Percentiles rank a stretch among this genome's conserved stretches.
phyloP scores from a whole-genome alignment of 2,329 filamentous ascomycete species.

The Blastomyces gilchristii region DNA sequence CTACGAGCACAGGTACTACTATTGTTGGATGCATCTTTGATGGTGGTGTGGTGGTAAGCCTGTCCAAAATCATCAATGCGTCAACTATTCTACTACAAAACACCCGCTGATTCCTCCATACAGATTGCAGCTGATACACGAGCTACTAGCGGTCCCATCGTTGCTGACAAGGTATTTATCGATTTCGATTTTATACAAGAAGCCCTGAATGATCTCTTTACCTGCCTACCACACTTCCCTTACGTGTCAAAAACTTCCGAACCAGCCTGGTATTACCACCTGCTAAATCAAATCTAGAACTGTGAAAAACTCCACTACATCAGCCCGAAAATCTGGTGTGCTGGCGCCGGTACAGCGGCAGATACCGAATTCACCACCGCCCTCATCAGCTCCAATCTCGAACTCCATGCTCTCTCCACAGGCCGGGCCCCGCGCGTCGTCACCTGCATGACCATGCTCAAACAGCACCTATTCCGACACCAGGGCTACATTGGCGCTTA shows the following conservation, averaged over 20 bases:
- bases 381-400: slow-evolving; percentile 96
- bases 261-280: background rate
- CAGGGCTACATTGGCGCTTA: slow-evolving; percentile 97
- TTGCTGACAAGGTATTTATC: slow-evolving; percentile 74
- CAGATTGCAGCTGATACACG: slow-evolving; percentile 96
- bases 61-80: background rate
- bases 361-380: slow-evolving; percentile 99
- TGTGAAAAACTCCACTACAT: slow-evolving; percentile 99
- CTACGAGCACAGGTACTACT: slow-evolving; percentile 95
- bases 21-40: slow-evolving; percentile 97
- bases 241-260: background rate
- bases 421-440: slow-evolving; percentile 94
- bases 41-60: slow-evolving; percentile 80
- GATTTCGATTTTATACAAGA: background rate
- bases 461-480: slow-evolving; percentile 98
- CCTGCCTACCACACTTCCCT: background rate
- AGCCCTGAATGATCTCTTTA: background rate
- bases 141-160: slow-evolving; percentile 93
- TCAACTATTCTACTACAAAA: slow-evolving; percentile 4
- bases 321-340: slow-evolving; percentile 97
- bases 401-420: slow-evolving; percentile 91
- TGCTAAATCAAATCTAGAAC: slow-evolving; percentile 49
- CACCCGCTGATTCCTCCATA: slow-evolving; percentile 19
- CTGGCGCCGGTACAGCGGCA: slow-evolving; percentile 90
- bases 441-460: slow-evolving; percentile 98